These are phyloP conservation scores for Protomyces inouyei DNA, from an alignment of 1,139 yeast species.

Conservation along the genomic window DNA sequence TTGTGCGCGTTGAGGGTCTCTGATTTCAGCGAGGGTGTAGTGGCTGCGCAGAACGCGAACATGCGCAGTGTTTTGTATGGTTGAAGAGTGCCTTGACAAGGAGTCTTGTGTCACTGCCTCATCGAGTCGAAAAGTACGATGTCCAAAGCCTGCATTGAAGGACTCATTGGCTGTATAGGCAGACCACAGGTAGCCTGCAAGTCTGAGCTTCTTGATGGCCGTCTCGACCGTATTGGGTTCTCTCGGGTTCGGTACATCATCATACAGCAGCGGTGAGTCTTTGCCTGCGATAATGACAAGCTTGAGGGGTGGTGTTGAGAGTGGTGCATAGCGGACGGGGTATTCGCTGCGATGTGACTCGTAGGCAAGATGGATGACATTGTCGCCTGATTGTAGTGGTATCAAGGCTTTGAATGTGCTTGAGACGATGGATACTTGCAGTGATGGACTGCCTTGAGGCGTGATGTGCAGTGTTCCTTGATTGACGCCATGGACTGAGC, in stretches of 20 bases:
- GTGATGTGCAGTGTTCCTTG: slow-evolving; percentile 40
- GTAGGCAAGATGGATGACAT: slow-evolving; percentile 41
- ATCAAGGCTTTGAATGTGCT: slow-evolving; percentile 70
- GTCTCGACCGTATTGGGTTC: slow-evolving; percentile 68
- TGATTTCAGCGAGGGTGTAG: slow-evolving; percentile 48
- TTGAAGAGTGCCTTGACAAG: slow-evolving; percentile 34
- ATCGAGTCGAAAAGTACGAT: slow-evolving; percentile 69
- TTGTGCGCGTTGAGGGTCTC: slow-evolving; percentile 79
- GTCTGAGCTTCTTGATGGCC: slow-evolving; percentile 72
- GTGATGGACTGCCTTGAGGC: slow-evolving; percentile 57
- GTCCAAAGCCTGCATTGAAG: slow-evolving; percentile 72
- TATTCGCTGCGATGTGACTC: neutral
- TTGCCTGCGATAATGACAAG: slow-evolving; percentile 69
- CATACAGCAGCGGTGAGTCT: slow-evolving; percentile 70
- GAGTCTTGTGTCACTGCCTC: slow-evolving; percentile 61
- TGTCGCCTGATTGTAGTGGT: slow-evolving; percentile 64
- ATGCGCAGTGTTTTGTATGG: slow-evolving; percentile 52
- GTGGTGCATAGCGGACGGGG: slow-evolving; percentile 48
- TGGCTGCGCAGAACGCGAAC: slow-evolving; percentile 71
- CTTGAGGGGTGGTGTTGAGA: slow-evolving; percentile 75
- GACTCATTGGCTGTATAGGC: slow-evolving; percentile 92
- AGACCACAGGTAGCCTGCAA: slow-evolving; percentile 86
- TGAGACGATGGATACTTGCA: slow-evolving; percentile 64
- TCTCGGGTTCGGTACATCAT: slow-evolving; percentile 48
- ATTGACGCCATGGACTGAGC: slow-evolving; percentile 35